A percentile compares a stretch with the other conserved stretches of the same genome.
phyloP scores from a whole-genome alignment of 352 stramenopile genomes.

The Blastocystis sp. region DNA sequence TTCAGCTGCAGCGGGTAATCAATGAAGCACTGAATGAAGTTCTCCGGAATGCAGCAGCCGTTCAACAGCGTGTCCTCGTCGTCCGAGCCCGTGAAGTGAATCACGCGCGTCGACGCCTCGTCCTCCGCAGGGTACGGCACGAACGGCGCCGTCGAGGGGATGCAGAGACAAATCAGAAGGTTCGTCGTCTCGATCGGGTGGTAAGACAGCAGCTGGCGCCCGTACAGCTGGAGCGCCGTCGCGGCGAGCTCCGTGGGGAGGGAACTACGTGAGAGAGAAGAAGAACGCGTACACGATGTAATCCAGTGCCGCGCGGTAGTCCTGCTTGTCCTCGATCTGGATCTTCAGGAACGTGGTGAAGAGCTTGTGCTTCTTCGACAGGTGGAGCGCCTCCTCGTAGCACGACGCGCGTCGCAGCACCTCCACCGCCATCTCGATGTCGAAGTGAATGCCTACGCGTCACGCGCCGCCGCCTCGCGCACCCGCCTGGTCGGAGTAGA shows the following conservation, averaged over 20 bases:
- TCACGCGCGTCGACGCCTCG: neutral
- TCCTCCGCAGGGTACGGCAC: neutral
- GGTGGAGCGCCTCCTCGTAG: conserved; percentile 84
- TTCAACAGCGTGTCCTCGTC: conserved; percentile 30
- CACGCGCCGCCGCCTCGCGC: neutral
- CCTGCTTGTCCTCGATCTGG: conserved; percentile 85
- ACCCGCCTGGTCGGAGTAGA: conserved; percentile 81
- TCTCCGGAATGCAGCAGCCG: conserved; percentile 74
- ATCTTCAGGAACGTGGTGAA: conserved; percentile 90
- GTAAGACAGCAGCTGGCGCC: conserved; percentile 85
- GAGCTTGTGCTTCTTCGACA: conserved; percentile 85
- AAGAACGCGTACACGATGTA: conserved; percentile 81
- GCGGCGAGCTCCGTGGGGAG: conserved; percentile 42
- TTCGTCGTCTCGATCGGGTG: conserved; percentile 87
- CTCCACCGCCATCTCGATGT: conserved; percentile 88
- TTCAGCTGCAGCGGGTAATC: conserved; percentile 86
- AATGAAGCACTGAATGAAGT: conserved; percentile 90
- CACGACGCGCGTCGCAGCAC: conserved; percentile 88
- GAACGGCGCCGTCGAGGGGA: conserved; percentile 37
- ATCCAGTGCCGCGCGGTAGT: conserved; percentile 85
- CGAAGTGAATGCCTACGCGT: conserved; percentile 83
- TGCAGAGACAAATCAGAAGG: conserved; percentile 87
- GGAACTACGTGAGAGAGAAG: neutral
- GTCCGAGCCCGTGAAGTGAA: neutral
- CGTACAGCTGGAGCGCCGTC: conserved; percentile 83